These are phyloP conservation scores for Cucurbita maxima DNA, from an alignment of 306 rosid genomes.

Conservation along the genomic window DNA sequence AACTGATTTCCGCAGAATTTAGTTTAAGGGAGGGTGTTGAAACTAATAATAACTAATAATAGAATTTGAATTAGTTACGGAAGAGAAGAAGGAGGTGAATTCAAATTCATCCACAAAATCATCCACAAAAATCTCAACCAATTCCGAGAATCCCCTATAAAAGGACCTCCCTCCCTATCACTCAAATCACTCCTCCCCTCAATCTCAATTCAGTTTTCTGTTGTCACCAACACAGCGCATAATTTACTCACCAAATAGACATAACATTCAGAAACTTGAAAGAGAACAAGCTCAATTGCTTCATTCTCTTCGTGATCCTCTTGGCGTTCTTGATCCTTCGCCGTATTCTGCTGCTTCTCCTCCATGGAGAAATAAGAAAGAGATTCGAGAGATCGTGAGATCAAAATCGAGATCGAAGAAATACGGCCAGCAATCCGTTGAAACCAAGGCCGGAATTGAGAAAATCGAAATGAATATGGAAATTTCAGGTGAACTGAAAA, in stretches of 20 bases:
- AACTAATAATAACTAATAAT: too few relatives aligned
- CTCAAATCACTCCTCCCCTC: too few relatives aligned
- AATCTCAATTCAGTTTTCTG: too few relatives aligned
- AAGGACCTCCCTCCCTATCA: too few relatives aligned
- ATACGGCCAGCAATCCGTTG: background rate
- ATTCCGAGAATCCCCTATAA: too few relatives aligned
- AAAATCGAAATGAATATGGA: background rate
- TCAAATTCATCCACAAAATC: too few relatives aligned
- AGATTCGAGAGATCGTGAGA: slow-evolving; percentile 1
- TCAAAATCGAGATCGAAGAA: slow-evolving; percentile 12
- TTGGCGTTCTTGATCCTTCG: slow-evolving; percentile 23
- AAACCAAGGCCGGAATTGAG: background rate
- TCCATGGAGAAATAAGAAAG: slow-evolving; percentile 39
- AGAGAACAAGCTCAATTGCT: slow-evolving; percentile 73
- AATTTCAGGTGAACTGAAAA: background rate
- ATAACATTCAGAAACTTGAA: slow-evolving; percentile 88
- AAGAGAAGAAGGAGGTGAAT: too few relatives aligned
- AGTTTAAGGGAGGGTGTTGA: too few relatives aligned
- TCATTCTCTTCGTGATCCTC: slow-evolving; percentile 42
- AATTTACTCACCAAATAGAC: slow-evolving; percentile 59
- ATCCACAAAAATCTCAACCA: too few relatives aligned
- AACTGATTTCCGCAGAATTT: too few relatives aligned
- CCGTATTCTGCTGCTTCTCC: slow-evolving; percentile 28
- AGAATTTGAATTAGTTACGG: too few relatives aligned
- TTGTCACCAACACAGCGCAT: too few relatives aligned